Evolutionary conservation across 2,329 filamentous ascomycete species (phyloP).

Genomic region (Coleophoma crateriformis): DNA sequence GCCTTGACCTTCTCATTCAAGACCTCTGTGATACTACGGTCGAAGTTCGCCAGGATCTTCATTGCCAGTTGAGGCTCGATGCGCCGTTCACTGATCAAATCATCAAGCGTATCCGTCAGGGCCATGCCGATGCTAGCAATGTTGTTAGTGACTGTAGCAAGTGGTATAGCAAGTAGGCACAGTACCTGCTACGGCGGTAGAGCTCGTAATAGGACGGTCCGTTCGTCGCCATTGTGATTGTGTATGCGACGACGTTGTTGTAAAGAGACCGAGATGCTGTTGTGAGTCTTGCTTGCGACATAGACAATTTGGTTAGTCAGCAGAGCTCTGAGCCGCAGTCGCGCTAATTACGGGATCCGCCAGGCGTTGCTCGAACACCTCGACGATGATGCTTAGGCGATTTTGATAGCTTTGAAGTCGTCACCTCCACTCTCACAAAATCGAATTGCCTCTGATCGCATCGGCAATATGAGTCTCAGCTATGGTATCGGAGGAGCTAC

Average conservation of each 20-base stretch:
- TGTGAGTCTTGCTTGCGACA: conserved; percentile 5
- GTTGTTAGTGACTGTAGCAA: conserved; percentile 11
- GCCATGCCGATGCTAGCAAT: conserved; percentile 78
- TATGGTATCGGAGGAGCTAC: conserved; percentile 67
- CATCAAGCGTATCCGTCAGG: conserved; percentile 94
- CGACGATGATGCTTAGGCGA: conserved; percentile 1
- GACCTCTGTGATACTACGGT: conserved; percentile 86
- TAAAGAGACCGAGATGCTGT: conserved; percentile 4
- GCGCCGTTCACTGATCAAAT: conserved; percentile 86
- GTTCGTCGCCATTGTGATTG: conserved; percentile 39
- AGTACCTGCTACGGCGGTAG: conserved; percentile 96
- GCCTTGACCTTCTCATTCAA: conserved; percentile 90
- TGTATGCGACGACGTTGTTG: conserved; percentile 3
- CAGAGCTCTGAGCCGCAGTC: conserved; percentile 2
- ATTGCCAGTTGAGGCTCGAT: conserved; percentile 98
- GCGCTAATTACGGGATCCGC: conserved; percentile 8
- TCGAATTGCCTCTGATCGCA: conserved; percentile 7
- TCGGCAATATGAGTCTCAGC: conserved; percentile 59
- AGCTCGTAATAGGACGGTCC: conserved; percentile 79
- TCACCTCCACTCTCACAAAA: conserved; percentile 2
- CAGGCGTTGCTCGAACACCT: neutral
- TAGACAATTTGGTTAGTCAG: conserved; percentile 1
- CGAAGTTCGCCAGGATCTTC: conserved; percentile 96
- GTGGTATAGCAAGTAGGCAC: conserved; percentile 22
- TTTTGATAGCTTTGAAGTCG: conserved; percentile 6